Conservation (phyloP, 2,329 filamentous ascomycete species). For the Diaporthe ampelina region DNA sequence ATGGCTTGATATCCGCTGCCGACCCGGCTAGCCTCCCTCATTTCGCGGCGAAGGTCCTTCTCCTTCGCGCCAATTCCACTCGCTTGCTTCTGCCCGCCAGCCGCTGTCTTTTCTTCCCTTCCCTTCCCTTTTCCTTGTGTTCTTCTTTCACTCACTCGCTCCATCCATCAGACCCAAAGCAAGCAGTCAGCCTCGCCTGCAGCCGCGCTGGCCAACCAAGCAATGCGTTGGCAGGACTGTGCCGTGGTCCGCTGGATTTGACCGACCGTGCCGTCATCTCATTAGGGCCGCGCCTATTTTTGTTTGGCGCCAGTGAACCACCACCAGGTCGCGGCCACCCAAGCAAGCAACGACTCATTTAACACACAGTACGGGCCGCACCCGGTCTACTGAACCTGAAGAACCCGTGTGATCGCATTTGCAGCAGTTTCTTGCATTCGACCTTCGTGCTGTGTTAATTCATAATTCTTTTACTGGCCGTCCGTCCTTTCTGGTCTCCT, state of each 20-base stretch:
- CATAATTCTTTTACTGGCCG: conserved; percentile 10
- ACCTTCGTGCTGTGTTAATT: conserved; percentile 33
- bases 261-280: conserved; percentile 21
- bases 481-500: not conserved
- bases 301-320: conserved; percentile 30
- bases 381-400: conserved; percentile 16
- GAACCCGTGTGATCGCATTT: conserved; percentile 6
- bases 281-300: conserved; percentile 37
- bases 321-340: conserved; percentile 16
- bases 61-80: not conserved
- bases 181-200: conserved; percentile 31
- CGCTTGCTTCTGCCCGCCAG: conserved; percentile 5
- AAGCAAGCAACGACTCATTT: conserved; percentile 24
- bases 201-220: conserved; percentile 11
- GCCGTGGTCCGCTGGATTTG: conserved; percentile 32
- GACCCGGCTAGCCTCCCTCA: conserved; percentile 17
- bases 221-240: conserved; percentile 33
- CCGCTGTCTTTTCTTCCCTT: not conserved
- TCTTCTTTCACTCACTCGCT: not conserved
- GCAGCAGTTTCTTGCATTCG: conserved; percentile 25
- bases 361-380: not conserved
- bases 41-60: not conserved
- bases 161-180: not conserved
- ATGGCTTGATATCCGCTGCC: conserved; percentile 18
- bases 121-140: not conserved